phyloP scores from a whole-genome alignment of 2,329 filamentous ascomycete genomes.

The Taxawa tesnikishii region DNA sequence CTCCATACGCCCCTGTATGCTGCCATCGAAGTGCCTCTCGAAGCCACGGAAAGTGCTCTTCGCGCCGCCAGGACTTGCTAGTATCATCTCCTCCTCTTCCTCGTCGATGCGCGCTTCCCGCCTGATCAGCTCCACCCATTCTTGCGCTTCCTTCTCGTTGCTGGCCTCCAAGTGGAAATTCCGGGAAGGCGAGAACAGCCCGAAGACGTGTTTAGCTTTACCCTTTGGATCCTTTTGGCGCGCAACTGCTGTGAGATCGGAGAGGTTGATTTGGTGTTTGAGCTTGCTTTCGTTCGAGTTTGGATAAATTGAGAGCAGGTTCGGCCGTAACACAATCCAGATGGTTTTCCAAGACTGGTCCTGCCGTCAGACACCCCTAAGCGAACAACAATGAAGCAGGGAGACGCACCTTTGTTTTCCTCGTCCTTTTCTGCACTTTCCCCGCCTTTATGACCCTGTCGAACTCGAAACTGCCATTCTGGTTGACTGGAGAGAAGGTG shows the following conservation, averaged over 20 bases:
- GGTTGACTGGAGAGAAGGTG: conserved; percentile 73
- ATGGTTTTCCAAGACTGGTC: conserved; percentile 77
- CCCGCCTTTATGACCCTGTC: conserved; percentile 88
- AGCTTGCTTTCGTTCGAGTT: conserved; percentile 82
- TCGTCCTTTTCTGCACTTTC: conserved; percentile 74
- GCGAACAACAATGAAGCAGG: background rate
- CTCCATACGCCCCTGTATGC: background rate
- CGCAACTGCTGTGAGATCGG: conserved; percentile 83
- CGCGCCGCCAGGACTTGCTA: conserved; percentile 52
- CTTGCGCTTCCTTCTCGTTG: conserved; percentile 60
- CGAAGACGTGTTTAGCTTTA: conserved; percentile 78
- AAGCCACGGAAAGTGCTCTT: conserved; percentile 34
- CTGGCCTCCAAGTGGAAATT: conserved; percentile 83
- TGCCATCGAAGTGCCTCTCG: conserved; percentile 17
- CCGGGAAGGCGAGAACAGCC: conserved; percentile 76
- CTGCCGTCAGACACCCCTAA: conserved; percentile 12
- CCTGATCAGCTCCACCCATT: conserved; percentile 78
- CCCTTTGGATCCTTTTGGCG: conserved; percentile 81
- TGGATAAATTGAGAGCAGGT: conserved; percentile 85
- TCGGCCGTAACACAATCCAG: conserved; percentile 81
- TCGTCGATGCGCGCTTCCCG: conserved; percentile 73
- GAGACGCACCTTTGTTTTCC: conserved; percentile 71
- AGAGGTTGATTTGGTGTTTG: conserved; percentile 74
- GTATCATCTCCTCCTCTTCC: conserved; percentile 72
- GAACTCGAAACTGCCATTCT: conserved; percentile 92